Base-by-base conservation (phyloP, 768 basidiomycete species). In the Mycena chlorophos region DNA sequence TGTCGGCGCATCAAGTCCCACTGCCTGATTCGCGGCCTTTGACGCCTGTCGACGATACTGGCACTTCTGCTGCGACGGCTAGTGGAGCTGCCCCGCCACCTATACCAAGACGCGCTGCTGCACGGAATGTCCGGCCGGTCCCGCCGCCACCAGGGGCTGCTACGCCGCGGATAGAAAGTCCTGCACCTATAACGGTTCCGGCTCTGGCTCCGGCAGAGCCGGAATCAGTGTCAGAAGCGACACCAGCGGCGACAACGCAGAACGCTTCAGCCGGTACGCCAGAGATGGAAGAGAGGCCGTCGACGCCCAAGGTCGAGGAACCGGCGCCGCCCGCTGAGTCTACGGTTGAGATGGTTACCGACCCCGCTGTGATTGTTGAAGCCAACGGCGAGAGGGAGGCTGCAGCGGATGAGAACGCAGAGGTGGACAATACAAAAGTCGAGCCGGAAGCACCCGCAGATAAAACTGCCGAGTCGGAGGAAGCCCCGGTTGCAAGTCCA, bases 81-180 rank as follows among this genome's bases (percentile, higher is more conserved):
- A 4, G 30, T 22, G 29, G 49, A 42, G 27, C 61, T 19, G 63
- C 69, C 3, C 78, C 79, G 5, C 87, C 88, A 0, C 88, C 87
- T 2, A 68, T 90, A 22, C 88, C 88, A 0, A 77, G 85, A 38
- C 74, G 88, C 42, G 88, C 88, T 0, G 79, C 85, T 46, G 82
- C 79, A 1, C 77, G 88, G 20, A 72, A 71, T 5, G 63, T 78
- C 13, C 71, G 76, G 12, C 59, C 63, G 25, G 63, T 67, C 50
- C 64, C 54, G 16, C 54, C 56, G 17, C 54, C 56, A n/a, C 34
- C 47, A 10, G 46, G 30, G 13, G 30, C 56, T 26, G 27, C 65
- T 25, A 42, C 52, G 19, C 17, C 57, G 8, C 40, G 46, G 16
- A 39, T 39, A 4, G 38, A 49, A n/a, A 25, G 29, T 14, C 51